A percentile compares a stretch with the other conserved stretches of the same genome.
phyloP scores from a whole-genome alignment of 2,329 filamentous ascomycete species.

The Capronia americana region DNA sequence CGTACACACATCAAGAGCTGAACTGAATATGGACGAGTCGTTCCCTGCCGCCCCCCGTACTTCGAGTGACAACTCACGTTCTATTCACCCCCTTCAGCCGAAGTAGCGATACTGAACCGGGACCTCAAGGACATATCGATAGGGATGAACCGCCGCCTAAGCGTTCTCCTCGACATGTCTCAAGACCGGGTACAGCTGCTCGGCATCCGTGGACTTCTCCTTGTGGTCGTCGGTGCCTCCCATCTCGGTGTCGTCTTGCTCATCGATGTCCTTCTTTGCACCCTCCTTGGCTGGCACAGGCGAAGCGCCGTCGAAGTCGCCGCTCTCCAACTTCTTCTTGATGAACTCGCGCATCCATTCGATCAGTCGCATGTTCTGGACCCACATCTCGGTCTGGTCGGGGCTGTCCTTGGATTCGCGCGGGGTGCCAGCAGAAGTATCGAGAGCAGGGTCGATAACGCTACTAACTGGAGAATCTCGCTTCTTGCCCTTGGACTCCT shows the following conservation, averaged over 20 bases:
- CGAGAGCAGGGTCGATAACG: constrained; percentile 40
- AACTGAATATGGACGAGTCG: not conserved
- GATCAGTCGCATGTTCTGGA: constrained; percentile 69
- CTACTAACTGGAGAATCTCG: constrained; percentile 34
- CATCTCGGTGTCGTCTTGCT: constrained; percentile 53
- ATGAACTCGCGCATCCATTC: constrained; percentile 66
- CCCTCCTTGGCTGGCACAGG: constrained; percentile 19
- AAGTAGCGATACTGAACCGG: not conserved
- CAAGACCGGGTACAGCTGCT: constrained; percentile 40
- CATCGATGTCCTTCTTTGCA: constrained; percentile 39
- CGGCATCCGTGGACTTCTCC: constrained; percentile 37
- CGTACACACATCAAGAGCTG: not conserved
- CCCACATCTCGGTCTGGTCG: constrained; percentile 56
- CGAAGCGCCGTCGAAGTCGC: constrained; percentile 52
- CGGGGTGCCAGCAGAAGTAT: constrained; percentile 32
- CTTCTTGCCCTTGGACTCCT: constrained; percentile 34
- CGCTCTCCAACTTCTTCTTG: constrained; percentile 60
- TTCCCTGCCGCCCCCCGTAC: not conserved
- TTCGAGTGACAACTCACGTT: not conserved
- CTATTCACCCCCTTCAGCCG: not conserved
- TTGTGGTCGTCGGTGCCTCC: constrained; percentile 44
- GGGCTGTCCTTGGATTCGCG: constrained; percentile 42
- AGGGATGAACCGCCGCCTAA: constrained; percentile 9
- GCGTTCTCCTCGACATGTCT: constrained; percentile 37
- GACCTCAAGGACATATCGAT: not conserved